Percentiles rank a stretch among this genome's conserved stretches.
Conservation (phyloP, 345 rosid genomes). For the Litchi chinensis region DNA sequence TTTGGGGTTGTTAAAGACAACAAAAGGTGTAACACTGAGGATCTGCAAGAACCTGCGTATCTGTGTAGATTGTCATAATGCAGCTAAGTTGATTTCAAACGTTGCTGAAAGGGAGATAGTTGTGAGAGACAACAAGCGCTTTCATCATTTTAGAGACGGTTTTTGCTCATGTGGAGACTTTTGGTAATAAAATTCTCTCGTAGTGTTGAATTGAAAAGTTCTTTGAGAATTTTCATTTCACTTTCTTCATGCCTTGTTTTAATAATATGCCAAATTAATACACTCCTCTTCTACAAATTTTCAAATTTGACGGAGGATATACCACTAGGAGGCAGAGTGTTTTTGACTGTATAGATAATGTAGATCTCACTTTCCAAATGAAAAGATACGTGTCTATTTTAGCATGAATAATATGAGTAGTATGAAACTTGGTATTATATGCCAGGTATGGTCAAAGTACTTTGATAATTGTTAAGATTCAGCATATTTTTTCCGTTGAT, state of each 20-base stretch:
- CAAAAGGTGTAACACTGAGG: slow-evolving; percentile 47
- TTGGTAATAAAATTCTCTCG: slow-evolving; percentile 27
- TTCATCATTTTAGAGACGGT: slow-evolving; percentile 69
- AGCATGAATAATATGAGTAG: no score
- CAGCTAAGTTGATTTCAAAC: slow-evolving; percentile 55
- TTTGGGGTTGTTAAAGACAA: slow-evolving; percentile 57
- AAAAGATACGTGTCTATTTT: no score
- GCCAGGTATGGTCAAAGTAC: no score
- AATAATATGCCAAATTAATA: no score
- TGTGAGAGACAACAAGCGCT: slow-evolving; percentile 63
- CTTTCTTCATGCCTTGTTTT: background rate
- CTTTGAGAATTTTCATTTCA: background rate
- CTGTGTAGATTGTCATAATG: slow-evolving; percentile 69
- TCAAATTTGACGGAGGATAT: background rate
- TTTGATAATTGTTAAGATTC: no score
- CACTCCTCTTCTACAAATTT: background rate
- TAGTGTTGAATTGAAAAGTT: background rate
- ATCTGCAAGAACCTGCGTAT: slow-evolving; percentile 64
- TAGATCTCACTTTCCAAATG: background rate
- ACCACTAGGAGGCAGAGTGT: no score
- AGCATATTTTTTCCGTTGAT: no score
- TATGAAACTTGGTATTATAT: no score
- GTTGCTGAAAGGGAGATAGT: slow-evolving; percentile 56
- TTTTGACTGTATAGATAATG: background rate
- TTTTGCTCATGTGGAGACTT: slow-evolving; percentile 49